Conservation (phyloP, 441 rosid species). For the Arabidopsis lyrata region DNA sequence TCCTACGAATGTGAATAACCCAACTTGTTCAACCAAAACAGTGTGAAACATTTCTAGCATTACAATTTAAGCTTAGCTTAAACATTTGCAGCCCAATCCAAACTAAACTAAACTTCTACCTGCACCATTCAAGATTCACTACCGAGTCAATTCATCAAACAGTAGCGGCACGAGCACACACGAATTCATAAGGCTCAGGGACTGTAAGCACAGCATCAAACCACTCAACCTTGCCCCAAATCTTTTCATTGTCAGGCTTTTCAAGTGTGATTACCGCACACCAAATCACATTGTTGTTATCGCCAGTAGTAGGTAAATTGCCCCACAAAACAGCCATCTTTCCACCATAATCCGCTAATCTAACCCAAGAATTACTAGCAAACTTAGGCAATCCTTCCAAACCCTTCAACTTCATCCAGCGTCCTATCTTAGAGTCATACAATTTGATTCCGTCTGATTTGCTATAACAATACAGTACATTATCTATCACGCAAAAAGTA, state of each 20-base stretch:
- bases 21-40: not conserved
- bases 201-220: not conserved
- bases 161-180: not conserved
- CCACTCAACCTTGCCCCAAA: not conserved
- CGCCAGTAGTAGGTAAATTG: not conserved
- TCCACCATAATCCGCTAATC: not conserved
- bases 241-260: not conserved
- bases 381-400: not conserved
- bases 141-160: constrained; percentile 7
- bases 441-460: not conserved
- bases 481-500: not conserved
- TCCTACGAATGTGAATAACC: not conserved
- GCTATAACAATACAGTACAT: not conserved
- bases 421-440: not conserved
- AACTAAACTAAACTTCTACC: not conserved
- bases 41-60: not conserved
- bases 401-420: not conserved
- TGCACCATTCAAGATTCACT: not conserved
- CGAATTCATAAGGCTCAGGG: not conserved
- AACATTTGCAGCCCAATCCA: not conserved
- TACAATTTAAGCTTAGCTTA: not conserved
- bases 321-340: constrained; percentile 12
- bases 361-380: not conserved
- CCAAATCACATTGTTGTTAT: not conserved
- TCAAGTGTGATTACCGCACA: not conserved